These are phyloP conservation scores for Globisporangium heterothallicum DNA, from an alignment of 352 stramenopile genomes.

Conservation along the genomic window DNA sequence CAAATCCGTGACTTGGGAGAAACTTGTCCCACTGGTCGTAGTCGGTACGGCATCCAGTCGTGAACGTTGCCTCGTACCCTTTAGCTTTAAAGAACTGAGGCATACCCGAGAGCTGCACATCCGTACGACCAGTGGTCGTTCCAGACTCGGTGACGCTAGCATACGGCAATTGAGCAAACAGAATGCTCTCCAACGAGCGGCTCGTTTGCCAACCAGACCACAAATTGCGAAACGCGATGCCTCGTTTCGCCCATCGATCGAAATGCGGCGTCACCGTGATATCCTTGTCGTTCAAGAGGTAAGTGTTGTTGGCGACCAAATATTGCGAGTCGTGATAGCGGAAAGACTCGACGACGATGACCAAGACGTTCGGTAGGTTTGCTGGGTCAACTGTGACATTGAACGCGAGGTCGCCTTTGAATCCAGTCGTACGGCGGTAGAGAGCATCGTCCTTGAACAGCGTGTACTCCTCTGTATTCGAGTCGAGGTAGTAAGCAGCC, in stretches of 20 bases:
- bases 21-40: conserved; percentile 54
- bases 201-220: conserved; percentile 62
- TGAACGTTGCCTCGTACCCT: conserved; percentile 45
- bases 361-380: conserved; percentile 42
- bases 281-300: conserved; percentile 20
- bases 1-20: conserved; percentile 43
- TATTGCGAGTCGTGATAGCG: conserved; percentile 48
- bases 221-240: conserved; percentile 44
- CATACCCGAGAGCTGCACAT: conserved; percentile 29
- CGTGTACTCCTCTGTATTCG: conserved; percentile 33
- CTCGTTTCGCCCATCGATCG: conserved; percentile 39
- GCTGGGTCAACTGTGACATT: conserved; percentile 26
- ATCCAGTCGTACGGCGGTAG: conserved; percentile 32
- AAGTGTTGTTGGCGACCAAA: conserved; percentile 29
- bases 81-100: conserved; percentile 48
- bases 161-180: conserved; percentile 46
- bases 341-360: conserved; percentile 53
- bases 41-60: conserved; percentile 30
- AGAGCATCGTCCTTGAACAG: conserved; percentile 36
- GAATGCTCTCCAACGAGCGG: conserved; percentile 46
- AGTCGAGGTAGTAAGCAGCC: conserved; percentile 23
- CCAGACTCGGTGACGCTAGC: conserved; percentile 30
- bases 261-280: conserved; percentile 46
- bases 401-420: conserved; percentile 36
- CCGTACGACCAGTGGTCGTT: conserved; percentile 23